phyloP scores from a whole-genome alignment of 805 yeast genomes.

The Naumovozyma castellii region DNA sequence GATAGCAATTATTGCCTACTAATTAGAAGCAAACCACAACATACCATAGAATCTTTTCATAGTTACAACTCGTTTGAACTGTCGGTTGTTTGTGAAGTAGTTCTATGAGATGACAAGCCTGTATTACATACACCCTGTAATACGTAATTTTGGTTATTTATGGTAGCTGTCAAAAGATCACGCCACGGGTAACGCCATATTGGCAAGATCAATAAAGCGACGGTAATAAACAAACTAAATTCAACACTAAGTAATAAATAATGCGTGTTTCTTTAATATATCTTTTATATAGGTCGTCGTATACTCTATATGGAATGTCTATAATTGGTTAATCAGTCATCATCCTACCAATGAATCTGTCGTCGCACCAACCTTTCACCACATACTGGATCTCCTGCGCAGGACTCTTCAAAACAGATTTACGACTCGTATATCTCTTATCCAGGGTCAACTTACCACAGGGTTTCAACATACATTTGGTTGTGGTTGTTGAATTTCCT shows the following conservation, averaged over 20 bases:
- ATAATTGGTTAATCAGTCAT: not conserved
- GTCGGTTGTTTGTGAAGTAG: too few species aligned
- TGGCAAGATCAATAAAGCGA: not conserved
- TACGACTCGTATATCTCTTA: conserved; percentile 4
- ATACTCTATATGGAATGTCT: too few species aligned
- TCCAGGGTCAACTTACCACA: conserved; percentile 20
- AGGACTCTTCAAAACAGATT: not conserved
- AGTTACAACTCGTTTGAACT: too few species aligned
- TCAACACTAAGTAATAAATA: too few species aligned
- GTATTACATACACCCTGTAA: too few species aligned
- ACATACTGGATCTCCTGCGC: conserved; percentile 23
- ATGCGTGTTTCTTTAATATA: too few species aligned
- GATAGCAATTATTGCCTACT: not conserved
- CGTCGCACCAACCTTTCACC: conserved; percentile 30
- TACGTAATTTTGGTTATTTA: too few species aligned
- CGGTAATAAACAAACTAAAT: too few species aligned
- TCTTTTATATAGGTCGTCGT: too few species aligned
- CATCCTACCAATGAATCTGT: conserved; percentile 11
- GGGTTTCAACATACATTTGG: conserved; percentile 26
- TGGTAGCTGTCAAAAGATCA: not conserved
- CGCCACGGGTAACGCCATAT: too few species aligned
- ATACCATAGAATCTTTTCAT: conserved; percentile 1
- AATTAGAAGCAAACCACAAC: not conserved
- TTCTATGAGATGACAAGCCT: not conserved
- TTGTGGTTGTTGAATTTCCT: conserved; percentile 1